Evolutionary conservation across 345 rosid species (phyloP), one percentile per base, ranked within the genome.

Genomic region (Lepidium aucheri): DNA sequence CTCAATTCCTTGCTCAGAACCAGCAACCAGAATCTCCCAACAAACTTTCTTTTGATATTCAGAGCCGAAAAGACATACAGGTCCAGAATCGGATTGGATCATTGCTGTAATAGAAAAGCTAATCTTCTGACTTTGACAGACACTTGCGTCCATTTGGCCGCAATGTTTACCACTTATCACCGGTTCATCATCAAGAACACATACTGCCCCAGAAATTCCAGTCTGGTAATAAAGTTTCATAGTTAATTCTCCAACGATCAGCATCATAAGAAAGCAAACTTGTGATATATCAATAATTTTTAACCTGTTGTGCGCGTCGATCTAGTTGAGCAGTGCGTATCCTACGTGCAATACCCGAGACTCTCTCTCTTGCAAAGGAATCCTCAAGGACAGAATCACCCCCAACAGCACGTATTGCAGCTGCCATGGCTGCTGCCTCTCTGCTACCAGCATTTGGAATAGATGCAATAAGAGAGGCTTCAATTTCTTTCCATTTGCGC

Each of bases 351-450:
- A 95, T 95, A 76, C 92, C 81, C 46, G 99, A 86, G 62, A 95
- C 99, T 76, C 99, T 91, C 78, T 95, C 99, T 59, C 99, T 83
- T 39, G 99, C 99, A 79, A 95, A 95, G 64, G 99, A 90, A 82
- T 95, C 99, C 81, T 89, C 96, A 35, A 95, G 89, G 74, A 95
- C 95, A 82, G 97, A 95, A 83, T 95, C 99, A 74, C 97, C 93
- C 68, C 99, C 99, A 22, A 95, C 97, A 17, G 99, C 99, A 69
- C 99, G 96, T 73, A 95, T 97, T 12, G 99, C 99, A 68, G 99
- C 96, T 67, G 99, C 90, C 97, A 95, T 87, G 67, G 99, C 99
- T 78, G 97, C 95, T 36, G 99, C 99, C 87, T 95, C 99, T 77
- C 99, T 87, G 83, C 76, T 83, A 40, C 99, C 95, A 79, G 97